phyloP scores from a whole-genome alignment of 495 filamentous ascomycete species.

The Penicillium pulvis region DNA sequence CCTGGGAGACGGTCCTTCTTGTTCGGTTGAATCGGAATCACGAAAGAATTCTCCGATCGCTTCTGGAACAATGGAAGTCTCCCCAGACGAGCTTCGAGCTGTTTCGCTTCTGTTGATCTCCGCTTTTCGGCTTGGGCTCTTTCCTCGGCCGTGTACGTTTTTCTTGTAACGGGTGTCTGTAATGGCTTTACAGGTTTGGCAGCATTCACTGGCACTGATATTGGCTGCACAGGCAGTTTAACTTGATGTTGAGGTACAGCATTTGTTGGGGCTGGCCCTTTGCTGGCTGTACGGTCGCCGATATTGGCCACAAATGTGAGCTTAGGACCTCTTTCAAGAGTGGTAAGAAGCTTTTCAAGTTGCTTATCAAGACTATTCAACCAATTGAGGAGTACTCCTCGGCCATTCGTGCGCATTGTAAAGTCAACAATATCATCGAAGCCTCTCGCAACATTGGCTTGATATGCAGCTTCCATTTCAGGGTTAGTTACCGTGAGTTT shows the following conservation, averaged over 20 bases:
- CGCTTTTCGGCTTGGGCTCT: constrained; percentile 62
- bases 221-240: constrained; percentile 6
- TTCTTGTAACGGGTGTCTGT: constrained; percentile 34
- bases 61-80: constrained; percentile 68
- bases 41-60: constrained; percentile 67
- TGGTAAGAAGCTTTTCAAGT: constrained; percentile 71
- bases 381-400: constrained; percentile 64
- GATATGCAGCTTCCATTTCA: constrained; percentile 78
- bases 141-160: constrained; percentile 56
- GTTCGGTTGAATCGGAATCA: constrained; percentile 70
- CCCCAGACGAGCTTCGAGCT: constrained; percentile 79
- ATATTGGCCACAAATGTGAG: constrained; percentile 74
- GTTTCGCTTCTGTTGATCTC: constrained; percentile 65
- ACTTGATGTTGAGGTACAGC: constrained; percentile 1
- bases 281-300: constrained; percentile 13
- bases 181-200: not conserved
- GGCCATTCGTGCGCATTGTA: constrained; percentile 46
- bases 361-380: constrained; percentile 74
- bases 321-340: constrained; percentile 72
- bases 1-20: constrained; percentile 62
- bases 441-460: constrained; percentile 77
- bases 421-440: constrained; percentile 67
- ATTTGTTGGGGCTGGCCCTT: constrained; percentile 32
- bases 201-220: not conserved
- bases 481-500: constrained; percentile 68